Percentiles rank a stretch among this genome's conserved stretches.
These are phyloP conservation scores for Paraphoma sp. DNA, from an alignment of 2,329 filamentous ascomycete species.

Conservation along the genomic window DNA sequence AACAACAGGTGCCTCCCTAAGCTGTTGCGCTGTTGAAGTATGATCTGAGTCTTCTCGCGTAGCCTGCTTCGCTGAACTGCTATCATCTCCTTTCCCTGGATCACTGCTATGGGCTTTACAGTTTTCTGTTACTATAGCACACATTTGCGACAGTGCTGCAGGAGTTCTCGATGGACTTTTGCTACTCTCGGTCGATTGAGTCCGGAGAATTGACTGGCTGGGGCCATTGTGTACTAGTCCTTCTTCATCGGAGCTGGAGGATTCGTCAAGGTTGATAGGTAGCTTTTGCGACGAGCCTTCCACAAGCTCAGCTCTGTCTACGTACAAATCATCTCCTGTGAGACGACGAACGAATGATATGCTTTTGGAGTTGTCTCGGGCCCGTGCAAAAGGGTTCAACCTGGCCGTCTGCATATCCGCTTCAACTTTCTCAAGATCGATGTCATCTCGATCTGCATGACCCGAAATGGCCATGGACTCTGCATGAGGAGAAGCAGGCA, in stretches of 20 bases:
- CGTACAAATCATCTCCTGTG: slow-evolving; percentile 20
- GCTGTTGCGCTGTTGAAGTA: too few relatives aligned
- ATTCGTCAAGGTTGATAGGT: background rate
- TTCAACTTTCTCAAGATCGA: slow-evolving; percentile 37
- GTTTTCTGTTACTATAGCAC: too few relatives aligned
- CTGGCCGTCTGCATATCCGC: slow-evolving; percentile 35
- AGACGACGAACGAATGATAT: slow-evolving; percentile 36
- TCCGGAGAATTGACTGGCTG: slow-evolving; percentile 2
- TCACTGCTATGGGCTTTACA: too few relatives aligned
- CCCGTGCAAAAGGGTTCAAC: slow-evolving; percentile 36
- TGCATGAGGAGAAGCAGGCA: slow-evolving; percentile 49
- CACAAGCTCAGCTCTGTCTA: background rate
- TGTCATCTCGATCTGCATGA: slow-evolving; percentile 33
- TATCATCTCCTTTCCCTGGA: too few relatives aligned
- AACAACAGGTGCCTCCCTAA: too few relatives aligned
- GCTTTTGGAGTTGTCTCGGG: slow-evolving; percentile 9
- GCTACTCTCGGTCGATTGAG: background rate
- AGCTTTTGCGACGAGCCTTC: background rate
- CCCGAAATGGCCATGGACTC: slow-evolving; percentile 50
- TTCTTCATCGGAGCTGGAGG: background rate
- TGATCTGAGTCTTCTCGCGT: too few relatives aligned
- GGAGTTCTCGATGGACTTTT: too few relatives aligned
- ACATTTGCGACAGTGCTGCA: too few relatives aligned
- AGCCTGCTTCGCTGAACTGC: too few relatives aligned
- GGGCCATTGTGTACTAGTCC: background rate